Base-by-base conservation (phyloP, 2,329 filamentous ascomycete species). In the Phyllosticta ampelicida region DNA sequence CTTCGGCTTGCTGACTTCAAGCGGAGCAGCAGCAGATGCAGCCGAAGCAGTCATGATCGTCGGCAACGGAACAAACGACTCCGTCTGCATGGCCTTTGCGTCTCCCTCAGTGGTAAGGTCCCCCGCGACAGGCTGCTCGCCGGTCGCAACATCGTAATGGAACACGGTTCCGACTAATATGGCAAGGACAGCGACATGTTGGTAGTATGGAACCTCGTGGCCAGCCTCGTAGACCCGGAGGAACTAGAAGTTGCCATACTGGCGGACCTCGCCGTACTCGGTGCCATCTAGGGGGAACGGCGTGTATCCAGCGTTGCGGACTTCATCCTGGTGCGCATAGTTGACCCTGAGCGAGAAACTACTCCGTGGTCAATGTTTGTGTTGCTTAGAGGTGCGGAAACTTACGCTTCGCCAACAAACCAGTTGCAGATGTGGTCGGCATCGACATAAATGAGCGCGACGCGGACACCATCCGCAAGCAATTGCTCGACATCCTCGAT, bases 191-290 rank as follows among this genome's bases (percentile, higher is more conserved):
- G 71, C 73, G 18, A 68, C 56, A 16, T 70, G 72, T 61, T 75
- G 73, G 60, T 74, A 75, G 62, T 67, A 74, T 0, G 71, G 70
- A 2, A 74, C 71, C 56, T 72, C 68, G 53, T 76, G 74, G 2
- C 74, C 73, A 6, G 72, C 62, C 51, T 76, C 72, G 44, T 70
- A 72, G 9, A 71, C 61, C 11, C 70, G 63, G 2, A 67, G 64
- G 65, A 76, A 77, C 49, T 69, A 72, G 55, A 76, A 68, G 57
- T 73, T 73, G 21, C 70, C 71, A 52, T 68, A 66, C 56, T 73
- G 70, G 18, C 70, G 64, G 36, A 73, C 71, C 54, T 72, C 72
- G 56, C 74, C 73, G 56, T 74, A 73, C 53, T 73, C 69, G 5
- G 63, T 63, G 11, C 71, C 73, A 53, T 71, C 68, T 20, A 74